Base-by-base conservation (phyloP, 805 yeast genomes). In the Priceomyces castillae region DNA sequence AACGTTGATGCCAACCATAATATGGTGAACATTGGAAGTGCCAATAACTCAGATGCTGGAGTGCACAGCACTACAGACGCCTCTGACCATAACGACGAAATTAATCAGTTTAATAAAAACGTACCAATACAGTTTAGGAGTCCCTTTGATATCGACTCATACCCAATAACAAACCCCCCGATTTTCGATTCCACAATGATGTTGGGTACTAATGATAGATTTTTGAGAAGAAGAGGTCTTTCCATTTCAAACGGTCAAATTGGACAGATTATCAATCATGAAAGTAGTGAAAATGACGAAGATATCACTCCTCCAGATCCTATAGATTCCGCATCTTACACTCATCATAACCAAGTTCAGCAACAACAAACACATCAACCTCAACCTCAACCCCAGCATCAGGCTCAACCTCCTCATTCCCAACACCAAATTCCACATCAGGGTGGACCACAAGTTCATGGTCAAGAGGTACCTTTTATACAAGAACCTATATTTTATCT, bases 161-260 rank as follows among this genome's bases (percentile, higher is more conserved):
- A 69, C 44, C 84, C 59, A 43, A 59, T 72, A 40, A 71, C 77
- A 1, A 71, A 70, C 48, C 78, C 78, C 1, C 78, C 77, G 12
- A 52, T 73, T 23, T 66, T 71, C 47, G 78, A 73, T 47, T 63
- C 72, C 4, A 63, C 72, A 20, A 66, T 68, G 65, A 56, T 62
- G 51, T 46, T 68, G 20, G 69, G 71, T 16, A 60, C 55, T 44
- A 68, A 56, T 30, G 66, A 66, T n/a, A 61, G 63, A 1, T 53
- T 56, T 5, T 58, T 69, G 16, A 56, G 75, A 37, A 69, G 84
- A 57, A 71, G 94, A 58, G 74, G 95, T 57, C 81, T 86, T 2
- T 85, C 94, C 35, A 86, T 86, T 41, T 84, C 92, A 9, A 86
- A 86, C 63, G 95, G 95, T 55, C 95, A 86, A 57, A 86, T 86